Conservation (phyloP, 805 yeast genomes). For the Candida yuanshanica region DNA sequence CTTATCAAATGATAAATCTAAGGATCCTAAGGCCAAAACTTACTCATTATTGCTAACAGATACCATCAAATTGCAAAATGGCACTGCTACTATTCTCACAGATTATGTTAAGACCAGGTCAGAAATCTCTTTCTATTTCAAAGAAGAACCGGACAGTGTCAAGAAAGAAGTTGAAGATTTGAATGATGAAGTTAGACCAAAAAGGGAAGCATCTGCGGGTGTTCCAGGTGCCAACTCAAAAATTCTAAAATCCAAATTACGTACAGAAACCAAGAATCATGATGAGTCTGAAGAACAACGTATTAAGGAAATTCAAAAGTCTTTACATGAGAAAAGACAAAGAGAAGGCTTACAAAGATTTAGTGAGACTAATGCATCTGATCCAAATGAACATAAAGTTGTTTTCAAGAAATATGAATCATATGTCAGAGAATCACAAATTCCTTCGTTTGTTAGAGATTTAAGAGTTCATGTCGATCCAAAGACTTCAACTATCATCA, state of each 20-base stretch:
- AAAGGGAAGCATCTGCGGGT: conserved; percentile 25
- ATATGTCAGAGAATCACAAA: conserved; percentile 87
- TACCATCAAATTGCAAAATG: conserved; percentile 61
- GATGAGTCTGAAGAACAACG: conserved; percentile 77
- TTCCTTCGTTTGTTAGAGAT: conserved; percentile 78
- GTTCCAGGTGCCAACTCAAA: conserved; percentile 42
- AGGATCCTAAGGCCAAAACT: conserved; percentile 44
- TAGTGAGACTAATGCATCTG: conserved; percentile 71
- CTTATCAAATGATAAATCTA: conserved; percentile 41
- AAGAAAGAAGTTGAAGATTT: conserved; percentile 36
- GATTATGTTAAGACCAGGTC: conserved; percentile 64
- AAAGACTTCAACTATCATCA: conserved; percentile 79
- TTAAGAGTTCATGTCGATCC: conserved; percentile 82
- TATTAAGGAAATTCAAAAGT: conserved; percentile 75
- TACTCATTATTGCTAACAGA: conserved; percentile 78
- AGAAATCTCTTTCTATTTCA: conserved; percentile 80
- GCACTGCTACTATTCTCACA: conserved; percentile 62
- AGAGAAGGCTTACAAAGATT: conserved; percentile 82
- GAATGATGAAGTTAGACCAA: conserved; percentile 28
- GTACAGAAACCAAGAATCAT: conserved; percentile 67
- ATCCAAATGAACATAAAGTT: conserved; percentile 51
- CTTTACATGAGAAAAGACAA: conserved; percentile 78
- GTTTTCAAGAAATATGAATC: conserved; percentile 93
- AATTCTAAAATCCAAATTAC: conserved; percentile 69
- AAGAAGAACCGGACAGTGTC: conserved; percentile 49